Percentiles rank a stretch among this genome's conserved stretches.
These are phyloP conservation scores for Trypanosoma vivax DNA, from an alignment of 208 protist species.

Conservation along the genomic window DNA sequence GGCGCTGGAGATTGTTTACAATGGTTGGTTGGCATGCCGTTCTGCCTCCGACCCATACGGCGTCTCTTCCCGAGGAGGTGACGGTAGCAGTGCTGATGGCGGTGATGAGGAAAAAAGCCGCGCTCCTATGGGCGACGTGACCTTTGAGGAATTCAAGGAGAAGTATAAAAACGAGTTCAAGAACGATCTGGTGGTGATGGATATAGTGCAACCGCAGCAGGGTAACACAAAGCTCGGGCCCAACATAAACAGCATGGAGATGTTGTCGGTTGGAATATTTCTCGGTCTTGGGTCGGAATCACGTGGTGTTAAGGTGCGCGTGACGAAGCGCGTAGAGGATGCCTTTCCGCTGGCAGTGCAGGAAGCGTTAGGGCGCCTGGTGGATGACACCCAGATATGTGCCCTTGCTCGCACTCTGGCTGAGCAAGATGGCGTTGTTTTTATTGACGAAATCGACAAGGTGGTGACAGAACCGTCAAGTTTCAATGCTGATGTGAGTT, in stretches of 20 bases:
- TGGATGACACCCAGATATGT: conserved; percentile 85
- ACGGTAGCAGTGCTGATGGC: conserved; percentile 1
- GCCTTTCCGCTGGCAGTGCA: conserved; percentile 79
- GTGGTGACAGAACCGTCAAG: conserved; percentile 72
- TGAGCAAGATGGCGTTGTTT: conserved; percentile 96
- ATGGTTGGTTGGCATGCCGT: conserved; percentile 45
- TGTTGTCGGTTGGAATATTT: conserved; percentile 61
- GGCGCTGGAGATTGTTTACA: conserved; percentile 73
- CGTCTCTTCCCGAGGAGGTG: not conserved
- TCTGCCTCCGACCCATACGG: conserved; percentile 16
- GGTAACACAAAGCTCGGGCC: conserved; percentile 16
- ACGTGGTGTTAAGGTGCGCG: conserved; percentile 38
- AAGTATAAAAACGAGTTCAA: conserved; percentile 72
- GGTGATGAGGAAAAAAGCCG: conserved; percentile 12
- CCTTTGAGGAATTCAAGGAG: conserved; percentile 72
- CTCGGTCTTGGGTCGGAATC: conserved; percentile 45
- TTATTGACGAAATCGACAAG: conserved; percentile 99
- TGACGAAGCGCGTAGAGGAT: conserved; percentile 70
- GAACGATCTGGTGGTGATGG: conserved; percentile 71
- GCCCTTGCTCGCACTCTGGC: conserved; percentile 69
- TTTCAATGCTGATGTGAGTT: conserved; percentile 75
- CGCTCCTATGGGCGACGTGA: conserved; percentile 24
- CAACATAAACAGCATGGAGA: conserved; percentile 29
- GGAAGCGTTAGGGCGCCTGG: conserved; percentile 83
- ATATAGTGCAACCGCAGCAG: conserved; percentile 45